phyloP scores from a whole-genome alignment of 352 stramenopile genomes.

The Plasmopara muralis region DNA sequence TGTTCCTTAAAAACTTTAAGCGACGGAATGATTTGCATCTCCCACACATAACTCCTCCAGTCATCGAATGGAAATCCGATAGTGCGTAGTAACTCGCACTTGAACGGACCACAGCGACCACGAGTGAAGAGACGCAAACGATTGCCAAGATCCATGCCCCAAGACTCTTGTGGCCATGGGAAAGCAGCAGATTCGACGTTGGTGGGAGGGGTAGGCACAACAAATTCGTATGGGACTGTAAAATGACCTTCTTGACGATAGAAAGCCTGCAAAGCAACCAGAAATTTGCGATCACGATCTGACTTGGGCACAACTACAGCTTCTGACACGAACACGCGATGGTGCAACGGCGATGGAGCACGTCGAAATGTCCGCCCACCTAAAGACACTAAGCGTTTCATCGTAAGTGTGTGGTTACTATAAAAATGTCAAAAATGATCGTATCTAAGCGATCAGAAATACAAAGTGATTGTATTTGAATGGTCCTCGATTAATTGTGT shows the following conservation, averaged over 20 bases:
- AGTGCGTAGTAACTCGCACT: constrained; percentile 42
- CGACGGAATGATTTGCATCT: constrained; percentile 60
- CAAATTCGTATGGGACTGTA: constrained; percentile 52
- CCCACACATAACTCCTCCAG: constrained; percentile 70
- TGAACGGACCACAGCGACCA: constrained; percentile 50
- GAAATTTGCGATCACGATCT: constrained; percentile 44
- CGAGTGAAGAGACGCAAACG: constrained; percentile 53
- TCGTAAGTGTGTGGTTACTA: not conserved
- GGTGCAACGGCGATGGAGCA: constrained; percentile 1
- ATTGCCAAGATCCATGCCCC: constrained; percentile 44
- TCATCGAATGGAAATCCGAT: constrained; percentile 64
- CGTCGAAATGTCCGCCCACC: constrained; percentile 1
- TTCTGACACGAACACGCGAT: not conserved
- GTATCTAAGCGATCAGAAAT: too few relatives aligned
- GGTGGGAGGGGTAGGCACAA: constrained; percentile 28
- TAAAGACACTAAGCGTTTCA: constrained; percentile 14
- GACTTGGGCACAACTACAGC: constrained; percentile 16
- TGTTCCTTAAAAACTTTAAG: constrained; percentile 75
- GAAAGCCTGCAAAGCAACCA: constrained; percentile 43
- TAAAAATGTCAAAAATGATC: not conserved
- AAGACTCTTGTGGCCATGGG: constrained; percentile 42
- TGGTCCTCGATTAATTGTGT: too few relatives aligned
- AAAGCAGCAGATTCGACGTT: not conserved
- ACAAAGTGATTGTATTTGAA: too few relatives aligned
- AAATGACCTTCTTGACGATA: constrained; percentile 60